phyloP scores from a whole-genome alignment of 139 green algal species.

The Coelastrella sp. region DNA sequence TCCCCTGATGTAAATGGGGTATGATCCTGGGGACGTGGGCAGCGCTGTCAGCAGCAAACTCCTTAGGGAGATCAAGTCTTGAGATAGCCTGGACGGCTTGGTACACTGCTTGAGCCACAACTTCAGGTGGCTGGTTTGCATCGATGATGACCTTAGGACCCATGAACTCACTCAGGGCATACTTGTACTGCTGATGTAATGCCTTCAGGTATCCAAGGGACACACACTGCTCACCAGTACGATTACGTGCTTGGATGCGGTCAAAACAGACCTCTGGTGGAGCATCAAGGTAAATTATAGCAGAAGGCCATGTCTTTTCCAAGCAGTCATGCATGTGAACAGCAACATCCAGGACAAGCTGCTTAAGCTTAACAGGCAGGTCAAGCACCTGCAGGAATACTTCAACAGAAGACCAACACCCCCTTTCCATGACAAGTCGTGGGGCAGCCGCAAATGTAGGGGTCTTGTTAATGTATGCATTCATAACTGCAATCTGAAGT shows the following conservation, averaged over 20 bases:
- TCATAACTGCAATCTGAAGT: constrained; percentile 10
- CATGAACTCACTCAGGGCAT: neutral
- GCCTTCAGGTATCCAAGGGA: neutral
- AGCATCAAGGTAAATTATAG: constrained; percentile 2
- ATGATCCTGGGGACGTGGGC: no score
- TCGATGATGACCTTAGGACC: neutral
- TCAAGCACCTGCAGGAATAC: neutral
- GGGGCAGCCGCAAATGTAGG: neutral
- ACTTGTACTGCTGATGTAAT: neutral
- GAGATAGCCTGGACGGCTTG: no score
- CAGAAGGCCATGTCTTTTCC: neutral
- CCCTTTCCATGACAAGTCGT: neutral
- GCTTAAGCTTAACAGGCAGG: neutral
- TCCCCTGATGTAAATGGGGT: no score
- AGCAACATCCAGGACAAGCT: neutral
- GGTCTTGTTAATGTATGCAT: neutral
- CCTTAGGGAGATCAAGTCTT: no score
- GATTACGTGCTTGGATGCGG: neutral
- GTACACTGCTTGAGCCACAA: neutral
- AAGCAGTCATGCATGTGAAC: neutral
- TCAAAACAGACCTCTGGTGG: neutral
- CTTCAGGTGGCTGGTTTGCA: neutral
- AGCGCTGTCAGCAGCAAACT: no score
- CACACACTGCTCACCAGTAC: neutral
- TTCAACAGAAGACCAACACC: neutral